Evolutionary conservation across 177 flowering plant genomes (phyloP).

Genomic region (Vitis hybrid): DNA sequence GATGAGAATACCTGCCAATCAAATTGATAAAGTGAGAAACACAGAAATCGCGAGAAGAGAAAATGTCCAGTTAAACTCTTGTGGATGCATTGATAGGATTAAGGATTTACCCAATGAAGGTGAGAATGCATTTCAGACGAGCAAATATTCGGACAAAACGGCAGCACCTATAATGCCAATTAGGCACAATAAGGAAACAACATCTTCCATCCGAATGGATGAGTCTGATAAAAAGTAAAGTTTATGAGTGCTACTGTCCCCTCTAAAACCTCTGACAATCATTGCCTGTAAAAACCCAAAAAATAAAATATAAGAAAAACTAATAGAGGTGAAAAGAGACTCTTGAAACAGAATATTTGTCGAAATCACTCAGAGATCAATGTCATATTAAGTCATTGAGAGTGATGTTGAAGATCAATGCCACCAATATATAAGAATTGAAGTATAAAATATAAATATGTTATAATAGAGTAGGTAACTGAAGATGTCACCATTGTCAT

Average conservation of each 20-base stretch:
- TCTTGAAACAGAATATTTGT: too few species aligned
- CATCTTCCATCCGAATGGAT: slow-evolving; percentile 43
- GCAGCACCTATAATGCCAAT: slow-evolving; percentile 56
- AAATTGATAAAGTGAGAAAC: neutral
- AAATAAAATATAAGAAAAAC: neutral
- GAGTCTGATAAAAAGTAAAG: slow-evolving; percentile 55
- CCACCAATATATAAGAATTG: too few species aligned
- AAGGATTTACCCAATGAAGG: neutral
- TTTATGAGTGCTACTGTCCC: slow-evolving; percentile 66
- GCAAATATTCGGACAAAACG: slow-evolving; percentile 41
- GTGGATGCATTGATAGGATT: slow-evolving; percentile 1
- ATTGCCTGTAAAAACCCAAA: slow-evolving; percentile 62
- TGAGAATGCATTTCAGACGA: slow-evolving; percentile 28
- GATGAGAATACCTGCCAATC: too few species aligned
- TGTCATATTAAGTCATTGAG: too few species aligned
- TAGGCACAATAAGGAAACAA: slow-evolving; percentile 56
- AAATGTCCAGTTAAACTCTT: neutral
- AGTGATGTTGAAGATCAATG: too few species aligned
- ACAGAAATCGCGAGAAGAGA: neutral
- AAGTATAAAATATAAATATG: too few species aligned
- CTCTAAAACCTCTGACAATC: slow-evolving; percentile 92
- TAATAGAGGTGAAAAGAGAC: too few species aligned
- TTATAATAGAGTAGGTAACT: too few species aligned
- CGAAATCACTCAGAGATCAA: too few species aligned
- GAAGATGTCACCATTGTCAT: too few species aligned